Evolutionary conservation across 371 early-diverging fungal genomes (phyloP).

Genomic region (Syncephalastrum monosporum): DNA sequence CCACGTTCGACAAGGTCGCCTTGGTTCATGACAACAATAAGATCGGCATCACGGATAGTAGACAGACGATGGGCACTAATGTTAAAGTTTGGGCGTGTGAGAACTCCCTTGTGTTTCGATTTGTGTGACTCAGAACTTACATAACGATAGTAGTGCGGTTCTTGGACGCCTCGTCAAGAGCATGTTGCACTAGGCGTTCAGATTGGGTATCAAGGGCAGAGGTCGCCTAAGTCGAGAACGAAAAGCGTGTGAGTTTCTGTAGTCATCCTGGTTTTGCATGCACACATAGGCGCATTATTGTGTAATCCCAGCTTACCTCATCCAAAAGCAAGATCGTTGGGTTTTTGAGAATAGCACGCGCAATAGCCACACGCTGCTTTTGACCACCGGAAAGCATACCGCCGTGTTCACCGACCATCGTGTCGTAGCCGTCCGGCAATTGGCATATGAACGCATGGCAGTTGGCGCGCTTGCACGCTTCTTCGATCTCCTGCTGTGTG

Average conservation of each 20-base stretch:
- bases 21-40: conserved; percentile 78
- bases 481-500: conserved; percentile 59
- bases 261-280: background rate
- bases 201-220: conserved; percentile 78
- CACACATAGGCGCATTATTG: background rate
- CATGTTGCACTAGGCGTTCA: conserved; percentile 79
- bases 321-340: conserved; percentile 45
- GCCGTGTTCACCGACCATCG: conserved; percentile 69
- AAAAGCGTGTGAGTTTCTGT: background rate
- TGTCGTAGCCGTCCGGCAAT: conserved; percentile 77
- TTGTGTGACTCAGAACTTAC: too few relatives aligned
- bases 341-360: conserved; percentile 49
- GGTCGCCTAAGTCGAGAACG: conserved; percentile 53
- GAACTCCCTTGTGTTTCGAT: too few relatives aligned
- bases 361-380: conserved; percentile 50
- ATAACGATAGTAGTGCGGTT: conserved; percentile 91
- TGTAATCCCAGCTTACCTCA: conserved; percentile 24
- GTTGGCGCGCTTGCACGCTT: conserved; percentile 65
- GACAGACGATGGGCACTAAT: conserved; percentile 79
- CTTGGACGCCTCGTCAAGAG: conserved; percentile 73
- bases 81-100: too few relatives aligned
- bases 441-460: conserved; percentile 75
- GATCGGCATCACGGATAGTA: conserved; percentile 79
- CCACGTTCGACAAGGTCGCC: conserved; percentile 76
- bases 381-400: conserved; percentile 83